Base-by-base conservation (phyloP, 2,329 filamentous ascomycete species). In the Alternaria arborescens region DNA sequence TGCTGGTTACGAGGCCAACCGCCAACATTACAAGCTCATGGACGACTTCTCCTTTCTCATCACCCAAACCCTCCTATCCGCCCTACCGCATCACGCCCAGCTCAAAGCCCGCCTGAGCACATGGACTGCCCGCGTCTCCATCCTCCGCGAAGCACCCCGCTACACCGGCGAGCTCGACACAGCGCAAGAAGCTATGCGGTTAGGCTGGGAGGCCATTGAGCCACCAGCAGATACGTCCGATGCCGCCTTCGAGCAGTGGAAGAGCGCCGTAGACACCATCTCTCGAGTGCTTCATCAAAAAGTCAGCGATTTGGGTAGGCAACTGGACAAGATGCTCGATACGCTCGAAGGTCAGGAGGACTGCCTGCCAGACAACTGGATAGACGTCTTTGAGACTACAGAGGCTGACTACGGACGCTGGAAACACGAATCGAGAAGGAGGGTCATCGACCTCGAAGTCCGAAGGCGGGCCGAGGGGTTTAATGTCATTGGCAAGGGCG, bases 21-120 rank as follows among this genome's bases (percentile, higher is more conserved):
- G 74, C 47, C 71, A 70, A 30, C 81, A 82, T 42, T 91, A 91
- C 77, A 87, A 86, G 64, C 89, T 86, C 62, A 87, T 98, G 83
- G 93, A 95, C 70, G 95, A 98, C 77, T 88, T 97, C 71, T 94
- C 93, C 8, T 92, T 94, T 24, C 86, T 98, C 47, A 87, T 98
- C 58, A 97, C 95, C 1, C 92, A 94, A 28, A 97, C 94, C 34
- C 91, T 97, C 18, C 81, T 99, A n/a, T 92, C 95, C 73, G 88
- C 93, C 4, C 84, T 99, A 20, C 95, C 95, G 1, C 89, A 91
- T 60, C 81, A 97, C 42, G 90, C 92, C 10, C 89, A 86, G 55
- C 80, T 99, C 22, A 88, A 88, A 55, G 85, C 86, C 8, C 79
- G 96, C n/a, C 82, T 98, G 51, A 87, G 88, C 57, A 85, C 85